Evolutionary conservation across 2,329 filamentous ascomycete genomes (phyloP).

Genomic region (Beauveria sp.): DNA sequence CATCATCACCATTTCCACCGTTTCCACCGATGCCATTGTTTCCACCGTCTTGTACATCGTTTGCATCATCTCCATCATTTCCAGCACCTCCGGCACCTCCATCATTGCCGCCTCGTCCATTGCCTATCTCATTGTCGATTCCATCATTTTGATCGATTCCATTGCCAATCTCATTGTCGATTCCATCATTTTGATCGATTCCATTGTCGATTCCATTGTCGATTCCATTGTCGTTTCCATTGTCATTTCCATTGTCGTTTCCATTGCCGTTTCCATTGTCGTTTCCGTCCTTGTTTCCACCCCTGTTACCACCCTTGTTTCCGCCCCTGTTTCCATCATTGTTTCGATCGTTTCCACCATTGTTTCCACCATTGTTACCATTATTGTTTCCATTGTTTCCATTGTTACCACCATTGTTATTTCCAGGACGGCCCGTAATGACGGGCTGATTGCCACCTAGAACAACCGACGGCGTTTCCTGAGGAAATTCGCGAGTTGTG

Average conservation of each 20-base stretch:
- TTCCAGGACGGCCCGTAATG: neutral
- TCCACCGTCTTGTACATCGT: too few relatives aligned
- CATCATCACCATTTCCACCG: too few relatives aligned
- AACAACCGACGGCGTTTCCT: constrained; percentile 24
- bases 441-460: constrained; percentile 9
- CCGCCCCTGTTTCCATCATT: neutral
- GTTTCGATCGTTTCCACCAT: neutral
- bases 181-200: neutral
- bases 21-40: too few relatives aligned
- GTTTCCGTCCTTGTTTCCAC: neutral
- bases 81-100: neutral
- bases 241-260: neutral
- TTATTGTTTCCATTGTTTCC: neutral
- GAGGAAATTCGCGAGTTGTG: constrained; percentile 23
- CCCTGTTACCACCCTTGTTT: neutral
- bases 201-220: neutral
- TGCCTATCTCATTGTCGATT: neutral
- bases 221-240: neutral
- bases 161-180: neutral
- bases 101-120: too few relatives aligned
- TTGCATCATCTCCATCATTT: neutral
- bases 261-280: neutral
- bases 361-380: neutral
- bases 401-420: neutral
- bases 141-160: neutral